Base-by-base conservation (phyloP, 495 filamentous ascomycete genomes). In the Penicillium alfredii region DNA sequence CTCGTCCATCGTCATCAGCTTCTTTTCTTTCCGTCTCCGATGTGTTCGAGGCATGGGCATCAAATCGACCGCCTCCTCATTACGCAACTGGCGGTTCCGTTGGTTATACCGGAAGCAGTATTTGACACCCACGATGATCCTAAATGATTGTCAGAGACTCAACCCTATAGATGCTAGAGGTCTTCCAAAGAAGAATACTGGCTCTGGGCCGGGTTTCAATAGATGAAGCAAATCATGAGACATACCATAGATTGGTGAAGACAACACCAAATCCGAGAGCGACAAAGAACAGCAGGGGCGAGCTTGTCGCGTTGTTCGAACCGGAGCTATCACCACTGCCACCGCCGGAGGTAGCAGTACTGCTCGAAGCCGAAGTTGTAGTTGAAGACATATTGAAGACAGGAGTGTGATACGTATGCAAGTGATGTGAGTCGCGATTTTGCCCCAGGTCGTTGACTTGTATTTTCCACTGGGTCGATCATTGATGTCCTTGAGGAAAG, bases 41-140 rank as follows among this genome's bases (percentile, higher is more conserved):
- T 92, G 88, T 12, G 78, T 61, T 23, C 84, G 73, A 35, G 85
- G 84, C 76, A 96, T 84, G 39, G 78, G 69, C 35, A 84, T 72
- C 41, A 94, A 64, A 53, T 88, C 86, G 32, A 71, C 94, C 1
- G 85, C 84, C 26, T 96, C 93, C 42, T 81, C 87, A 48, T 89
- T 83, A 49, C 84, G 80, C 42, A 84, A 63, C 30, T 78, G 78
- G 19, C 92, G 84, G 59, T 93, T 93, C 17, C 92, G 79, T 44
- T 93, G 88, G 59, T 97, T 98, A 59, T 98, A 97, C 34, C 92
- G 76, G 60, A 98, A 98, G 64, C 92, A 98, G 63, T 98, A 98
- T 63, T 98, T 98, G 33, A 98, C 92, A 24, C 92, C 92, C 47
- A 98, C 92, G 52, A 98, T 98, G 58, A 98, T 98, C 92, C 92